phyloP scores from a whole-genome alignment of 805 yeast species.

The Candida suzukii region DNA sequence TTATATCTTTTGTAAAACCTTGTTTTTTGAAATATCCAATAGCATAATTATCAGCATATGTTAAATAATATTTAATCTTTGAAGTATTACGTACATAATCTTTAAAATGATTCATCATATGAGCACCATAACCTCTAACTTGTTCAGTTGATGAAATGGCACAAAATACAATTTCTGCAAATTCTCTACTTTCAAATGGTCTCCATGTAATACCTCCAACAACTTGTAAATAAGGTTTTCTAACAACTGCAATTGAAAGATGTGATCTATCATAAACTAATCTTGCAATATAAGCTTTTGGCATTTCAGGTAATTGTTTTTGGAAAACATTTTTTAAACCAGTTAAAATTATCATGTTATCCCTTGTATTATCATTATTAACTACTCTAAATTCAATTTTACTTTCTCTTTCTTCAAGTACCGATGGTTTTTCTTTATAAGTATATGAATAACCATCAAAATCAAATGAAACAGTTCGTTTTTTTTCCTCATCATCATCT shows the following conservation, averaged over 20 bases:
- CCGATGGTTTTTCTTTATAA: constrained; percentile 90
- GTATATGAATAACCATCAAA: constrained; percentile 77
- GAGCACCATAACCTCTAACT: constrained; percentile 98
- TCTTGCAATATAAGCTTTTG: constrained; percentile 91
- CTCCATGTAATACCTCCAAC: constrained; percentile 97
- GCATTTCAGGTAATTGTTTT: constrained; percentile 98
- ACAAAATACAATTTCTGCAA: constrained; percentile 98
- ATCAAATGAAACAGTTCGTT: constrained; percentile 39
- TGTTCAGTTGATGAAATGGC: constrained; percentile 97
- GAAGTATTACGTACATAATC: constrained; percentile 90
- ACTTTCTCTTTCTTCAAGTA: constrained; percentile 87
- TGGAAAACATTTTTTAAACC: constrained; percentile 95
- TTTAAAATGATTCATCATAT: constrained; percentile 93
- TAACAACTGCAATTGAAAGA: constrained; percentile 90
- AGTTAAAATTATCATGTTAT: constrained; percentile 84
- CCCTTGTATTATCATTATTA: constrained; percentile 85
- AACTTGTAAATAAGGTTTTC: constrained; percentile 80
- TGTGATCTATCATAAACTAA: constrained; percentile 93
- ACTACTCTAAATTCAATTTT: constrained; percentile 94
- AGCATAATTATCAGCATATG: constrained; percentile 98
- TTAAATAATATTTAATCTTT: constrained; percentile 76
- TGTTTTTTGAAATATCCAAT: constrained; percentile 98
- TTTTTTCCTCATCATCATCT: constrained; percentile 32
- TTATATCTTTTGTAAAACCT: constrained; percentile 93
- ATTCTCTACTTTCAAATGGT: constrained; percentile 83